phyloP scores from a whole-genome alignment of 331 rosid species.

The Saraca asoca region DNA sequence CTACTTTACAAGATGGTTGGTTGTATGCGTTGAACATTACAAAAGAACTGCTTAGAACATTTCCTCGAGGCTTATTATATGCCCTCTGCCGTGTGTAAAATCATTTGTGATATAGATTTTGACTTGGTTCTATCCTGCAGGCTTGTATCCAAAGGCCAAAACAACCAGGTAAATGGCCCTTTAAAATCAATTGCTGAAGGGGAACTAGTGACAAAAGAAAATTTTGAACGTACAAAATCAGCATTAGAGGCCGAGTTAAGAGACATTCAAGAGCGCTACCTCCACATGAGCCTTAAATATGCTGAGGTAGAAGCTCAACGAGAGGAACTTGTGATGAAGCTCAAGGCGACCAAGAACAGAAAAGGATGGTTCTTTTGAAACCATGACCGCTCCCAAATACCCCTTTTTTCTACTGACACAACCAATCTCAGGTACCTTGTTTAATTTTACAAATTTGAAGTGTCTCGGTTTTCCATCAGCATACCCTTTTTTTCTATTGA shows the following conservation, averaged over 20 bases:
- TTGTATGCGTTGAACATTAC: not conserved
- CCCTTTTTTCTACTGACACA: conserved; percentile 9
- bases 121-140: conserved; percentile 41
- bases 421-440: conserved; percentile 30
- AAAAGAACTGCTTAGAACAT: not conserved
- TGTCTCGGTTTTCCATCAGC: conserved; percentile 32
- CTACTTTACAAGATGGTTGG: not conserved
- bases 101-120: conserved; percentile 4
- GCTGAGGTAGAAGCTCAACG: conserved; percentile 93
- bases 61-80: conserved; percentile 3
- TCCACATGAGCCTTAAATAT: conserved; percentile 86
- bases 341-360: conserved; percentile 43
- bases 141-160: conserved; percentile 44
- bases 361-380: conserved; percentile 46
- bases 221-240: conserved; percentile 57
- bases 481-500: conserved; percentile 1
- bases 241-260: conserved; percentile 73
- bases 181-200: conserved; percentile 46
- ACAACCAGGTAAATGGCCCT: conserved; percentile 41
- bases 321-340: conserved; percentile 92
- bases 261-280: conserved; percentile 84
- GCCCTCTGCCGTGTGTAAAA: conserved; percentile 13
- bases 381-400: conserved; percentile 8
- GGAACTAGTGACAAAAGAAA: conserved; percentile 61
- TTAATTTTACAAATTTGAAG: conserved; percentile 26